Evolutionary conservation across 176 grass and related monocot genomes (phyloP), one percentile per base, ranked within the genome.

Genomic region (Oryza officinalis): DNA sequence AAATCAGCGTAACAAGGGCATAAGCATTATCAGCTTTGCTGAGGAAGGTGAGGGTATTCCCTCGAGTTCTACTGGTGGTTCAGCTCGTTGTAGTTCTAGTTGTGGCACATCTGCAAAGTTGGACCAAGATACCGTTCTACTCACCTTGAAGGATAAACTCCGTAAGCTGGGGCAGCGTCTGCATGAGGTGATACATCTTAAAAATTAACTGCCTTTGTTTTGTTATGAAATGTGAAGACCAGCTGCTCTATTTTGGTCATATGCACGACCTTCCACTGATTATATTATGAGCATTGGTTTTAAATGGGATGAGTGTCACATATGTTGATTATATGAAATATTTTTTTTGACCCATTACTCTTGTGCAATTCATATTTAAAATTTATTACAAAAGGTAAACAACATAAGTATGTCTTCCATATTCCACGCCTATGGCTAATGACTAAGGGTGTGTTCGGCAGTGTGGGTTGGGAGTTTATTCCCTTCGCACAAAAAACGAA

Each of bases 121-220:
- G 61, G 88, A 91, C 15, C 81, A 79, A 26, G 89, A 83, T 78
- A 54, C 91, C 59, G 71, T 69, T 86, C 43, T 88, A 45, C 83
- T 89, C 45, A 85, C 83, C 50, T 87, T 93, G 83, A 88, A 83
- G 78, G 90, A 92, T 86, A 85, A 85, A 79, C 89, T 90, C 65
- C 84, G 82, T 46, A 86, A 79, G 86, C 89, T 89, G 69, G 92
- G 87, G 71, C 92, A 92, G 43, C 89, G 75, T 59, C 76, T 94
- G 23, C 89, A 89, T 6, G 89, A 94, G 92, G 92, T 94, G 65
- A 80, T 49, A 70, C 57, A 54, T 18, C 22, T 52, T 52, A 64
- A 18, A 65, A 35, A 20, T 12, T 78, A 33, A 18, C 65, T 54
- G 0, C 13, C 22, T 67, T 66, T 76, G 2, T 54, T 65, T 72